These are phyloP conservation scores for Clavispora phyllophila DNA, from an alignment of 805 yeast species.

Conservation along the genomic window DNA sequence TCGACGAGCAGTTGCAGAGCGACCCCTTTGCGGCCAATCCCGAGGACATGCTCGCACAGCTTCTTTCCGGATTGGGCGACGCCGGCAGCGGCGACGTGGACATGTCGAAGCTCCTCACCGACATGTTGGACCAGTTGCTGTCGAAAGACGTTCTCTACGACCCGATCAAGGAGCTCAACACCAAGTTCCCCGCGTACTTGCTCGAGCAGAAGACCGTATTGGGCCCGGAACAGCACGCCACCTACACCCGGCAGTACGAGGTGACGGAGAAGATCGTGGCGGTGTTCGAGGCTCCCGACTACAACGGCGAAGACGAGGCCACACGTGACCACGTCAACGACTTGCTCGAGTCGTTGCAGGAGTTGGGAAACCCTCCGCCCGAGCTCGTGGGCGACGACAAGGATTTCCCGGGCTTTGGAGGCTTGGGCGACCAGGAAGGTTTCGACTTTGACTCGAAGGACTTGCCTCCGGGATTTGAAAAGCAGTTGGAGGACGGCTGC, in stretches of 20 bases:
- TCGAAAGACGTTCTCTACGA: slow-evolving; percentile 83
- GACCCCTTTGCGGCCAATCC: slow-evolving; percentile 37
- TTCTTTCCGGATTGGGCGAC: slow-evolving; percentile 45
- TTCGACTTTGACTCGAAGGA: slow-evolving; percentile 49
- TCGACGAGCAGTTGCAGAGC: slow-evolving; percentile 54
- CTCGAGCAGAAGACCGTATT: slow-evolving; percentile 44
- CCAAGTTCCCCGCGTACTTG: slow-evolving; percentile 71
- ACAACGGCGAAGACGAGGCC: slow-evolving; percentile 45
- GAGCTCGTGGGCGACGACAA: slow-evolving; percentile 62
- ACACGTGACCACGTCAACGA: slow-evolving; percentile 48
- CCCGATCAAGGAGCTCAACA: slow-evolving; percentile 76
- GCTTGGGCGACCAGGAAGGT: slow-evolving; percentile 34
- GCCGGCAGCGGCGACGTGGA: slow-evolving; percentile 47
- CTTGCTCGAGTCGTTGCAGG: slow-evolving; percentile 65
- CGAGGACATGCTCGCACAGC: slow-evolving; percentile 57
- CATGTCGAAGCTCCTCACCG: slow-evolving; percentile 57
- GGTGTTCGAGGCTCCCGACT: slow-evolving; percentile 62
- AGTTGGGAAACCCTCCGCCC: slow-evolving; percentile 73
- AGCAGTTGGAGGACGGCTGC: slow-evolving; percentile 55
- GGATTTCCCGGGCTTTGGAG: slow-evolving; percentile 43
- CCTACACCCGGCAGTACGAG: slow-evolving; percentile 58
- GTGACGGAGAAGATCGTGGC: slow-evolving; percentile 57
- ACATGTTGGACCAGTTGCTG: slow-evolving; percentile 76
- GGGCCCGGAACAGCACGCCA: slow-evolving; percentile 41
- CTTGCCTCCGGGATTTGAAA: slow-evolving; percentile 48